A percentile compares a stretch with the other conserved stretches of the same genome.
phyloP scores from a whole-genome alignment of 2,329 filamentous ascomycete genomes.

The Pyricularia pennisetigena region DNA sequence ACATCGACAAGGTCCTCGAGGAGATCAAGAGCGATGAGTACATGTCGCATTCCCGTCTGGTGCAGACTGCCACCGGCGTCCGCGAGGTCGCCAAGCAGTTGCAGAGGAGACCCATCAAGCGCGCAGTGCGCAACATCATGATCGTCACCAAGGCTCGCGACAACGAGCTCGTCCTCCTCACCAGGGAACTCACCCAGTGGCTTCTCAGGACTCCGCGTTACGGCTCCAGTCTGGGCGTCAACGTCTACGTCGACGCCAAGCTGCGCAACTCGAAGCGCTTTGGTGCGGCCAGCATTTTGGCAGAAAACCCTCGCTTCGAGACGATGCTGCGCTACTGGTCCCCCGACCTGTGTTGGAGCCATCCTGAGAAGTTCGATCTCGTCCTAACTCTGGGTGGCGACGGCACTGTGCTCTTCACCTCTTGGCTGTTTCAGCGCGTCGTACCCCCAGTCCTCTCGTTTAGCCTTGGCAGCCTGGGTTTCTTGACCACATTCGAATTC shows the following conservation, averaged over 20 bases:
- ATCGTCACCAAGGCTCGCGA: conserved; percentile 97
- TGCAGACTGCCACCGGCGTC: conserved; percentile 91
- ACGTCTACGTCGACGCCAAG: conserved; percentile 97
- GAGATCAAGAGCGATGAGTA: conserved; percentile 85
- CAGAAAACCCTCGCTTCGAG: conserved; percentile 65
- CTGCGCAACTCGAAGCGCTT: conserved; percentile 83
- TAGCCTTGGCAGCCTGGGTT: conserved; percentile 76
- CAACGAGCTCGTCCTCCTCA: conserved; percentile 83
- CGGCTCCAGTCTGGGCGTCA: conserved; percentile 80
- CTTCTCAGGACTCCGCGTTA: conserved; percentile 83
- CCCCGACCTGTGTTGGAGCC: conserved; percentile 87
- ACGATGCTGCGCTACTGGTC: conserved; percentile 93
- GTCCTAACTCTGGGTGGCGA: conserved; percentile 83
- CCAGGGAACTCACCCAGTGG: conserved; percentile 80
- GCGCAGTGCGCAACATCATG: conserved; percentile 90
- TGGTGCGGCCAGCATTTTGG: conserved; percentile 61
- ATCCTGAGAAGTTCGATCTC: conserved; percentile 90
- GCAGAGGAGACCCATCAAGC: conserved; percentile 82
- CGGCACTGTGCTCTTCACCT: conserved; percentile 80
- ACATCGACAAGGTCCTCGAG: conserved; percentile 89
- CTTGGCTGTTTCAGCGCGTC: conserved; percentile 84
- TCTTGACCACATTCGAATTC: conserved; percentile 82
- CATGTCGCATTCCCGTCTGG: conserved; percentile 86
- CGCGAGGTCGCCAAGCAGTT: conserved; percentile 93
- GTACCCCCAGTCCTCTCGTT: conserved; percentile 81